These are phyloP conservation scores for Myriosclerotinia scirpicola DNA, from an alignment of 2,329 filamentous ascomycete genomes.

Conservation along the genomic window DNA sequence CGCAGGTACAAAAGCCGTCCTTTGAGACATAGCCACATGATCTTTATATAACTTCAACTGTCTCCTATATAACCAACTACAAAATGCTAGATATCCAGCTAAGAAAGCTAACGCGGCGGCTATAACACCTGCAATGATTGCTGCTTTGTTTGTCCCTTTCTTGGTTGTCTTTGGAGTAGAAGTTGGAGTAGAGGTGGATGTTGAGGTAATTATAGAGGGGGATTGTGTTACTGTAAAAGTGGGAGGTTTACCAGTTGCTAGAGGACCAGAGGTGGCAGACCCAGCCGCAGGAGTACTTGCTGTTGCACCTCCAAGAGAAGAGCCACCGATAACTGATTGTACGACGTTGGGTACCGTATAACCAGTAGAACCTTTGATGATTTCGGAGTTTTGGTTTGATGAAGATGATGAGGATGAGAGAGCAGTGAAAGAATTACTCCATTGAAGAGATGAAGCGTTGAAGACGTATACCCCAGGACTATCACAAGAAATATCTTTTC, in stretches of 20 bases:
- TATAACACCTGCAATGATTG: constrained; percentile 54
- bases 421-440: constrained; percentile 62
- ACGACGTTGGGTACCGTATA: constrained; percentile 66
- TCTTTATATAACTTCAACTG: constrained; percentile 69
- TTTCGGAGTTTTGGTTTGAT: constrained; percentile 38
- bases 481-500: constrained; percentile 61
- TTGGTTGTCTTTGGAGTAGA: constrained; percentile 23
- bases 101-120: constrained; percentile 64
- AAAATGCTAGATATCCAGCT: constrained; percentile 67
- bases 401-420: constrained; percentile 45
- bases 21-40: constrained; percentile 65
- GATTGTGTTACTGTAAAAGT: constrained; percentile 65
- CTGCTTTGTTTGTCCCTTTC: constrained; percentile 42
- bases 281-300: constrained; percentile 63
- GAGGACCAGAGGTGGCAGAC: constrained; percentile 63
- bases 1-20: constrained; percentile 46
- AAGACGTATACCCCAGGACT: constrained; percentile 71
- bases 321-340: constrained; percentile 62
- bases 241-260: constrained; percentile 67
- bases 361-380: constrained; percentile 59
- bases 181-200: constrained; percentile 42
- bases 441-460: constrained; percentile 63
- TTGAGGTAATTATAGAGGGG: constrained; percentile 55
- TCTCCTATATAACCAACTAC: constrained; percentile 70
- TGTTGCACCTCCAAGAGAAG: constrained; percentile 61